These are phyloP conservation scores for Emmonsiellopsis sp. DNA, from an alignment of 2,329 filamentous ascomycete species.

Conservation along the genomic window DNA sequence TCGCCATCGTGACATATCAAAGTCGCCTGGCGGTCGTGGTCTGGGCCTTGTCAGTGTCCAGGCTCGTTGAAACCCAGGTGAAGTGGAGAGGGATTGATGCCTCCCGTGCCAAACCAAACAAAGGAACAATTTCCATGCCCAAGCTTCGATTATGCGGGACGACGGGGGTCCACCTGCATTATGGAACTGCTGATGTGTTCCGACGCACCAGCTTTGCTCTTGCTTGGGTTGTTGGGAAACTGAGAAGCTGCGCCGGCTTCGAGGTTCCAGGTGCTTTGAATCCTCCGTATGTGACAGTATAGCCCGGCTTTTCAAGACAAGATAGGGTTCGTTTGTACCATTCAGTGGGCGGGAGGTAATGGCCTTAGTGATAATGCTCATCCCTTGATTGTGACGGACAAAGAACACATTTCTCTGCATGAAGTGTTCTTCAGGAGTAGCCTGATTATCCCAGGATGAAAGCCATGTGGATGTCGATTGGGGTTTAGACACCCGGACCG, in stretches of 20 bases:
- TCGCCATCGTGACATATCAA: not conserved
- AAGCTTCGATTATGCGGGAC: constrained; percentile 4
- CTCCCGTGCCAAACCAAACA: constrained; percentile 28
- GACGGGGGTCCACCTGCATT: constrained; percentile 9
- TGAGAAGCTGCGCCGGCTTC: not conserved
- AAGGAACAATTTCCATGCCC: constrained; percentile 36
- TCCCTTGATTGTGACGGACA: not conserved
- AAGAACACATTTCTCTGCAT: not conserved
- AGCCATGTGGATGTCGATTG: not conserved
- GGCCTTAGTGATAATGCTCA: too few relatives aligned
- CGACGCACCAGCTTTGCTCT: not conserved
- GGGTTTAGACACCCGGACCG: not conserved
- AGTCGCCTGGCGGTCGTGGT: constrained; percentile 4
- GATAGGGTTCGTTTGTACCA: not conserved
- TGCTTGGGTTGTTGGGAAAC: not conserved
- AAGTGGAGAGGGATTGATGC: constrained; percentile 9
- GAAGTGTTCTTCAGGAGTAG: not conserved
- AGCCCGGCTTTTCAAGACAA: not conserved
- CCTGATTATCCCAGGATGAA: not conserved
- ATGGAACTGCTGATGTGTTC: constrained; percentile 10
- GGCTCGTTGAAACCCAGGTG: constrained; percentile 14
- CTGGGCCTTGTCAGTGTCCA: constrained; percentile 10
- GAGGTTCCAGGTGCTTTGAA: not conserved
- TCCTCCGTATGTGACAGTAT: not conserved
- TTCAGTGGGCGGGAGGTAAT: too few relatives aligned